Evolutionary conservation across 2,329 filamentous ascomycete species (phyloP), one percentile per base, ranked within the genome.

Genomic region (Claviceps digitariae): DNA sequence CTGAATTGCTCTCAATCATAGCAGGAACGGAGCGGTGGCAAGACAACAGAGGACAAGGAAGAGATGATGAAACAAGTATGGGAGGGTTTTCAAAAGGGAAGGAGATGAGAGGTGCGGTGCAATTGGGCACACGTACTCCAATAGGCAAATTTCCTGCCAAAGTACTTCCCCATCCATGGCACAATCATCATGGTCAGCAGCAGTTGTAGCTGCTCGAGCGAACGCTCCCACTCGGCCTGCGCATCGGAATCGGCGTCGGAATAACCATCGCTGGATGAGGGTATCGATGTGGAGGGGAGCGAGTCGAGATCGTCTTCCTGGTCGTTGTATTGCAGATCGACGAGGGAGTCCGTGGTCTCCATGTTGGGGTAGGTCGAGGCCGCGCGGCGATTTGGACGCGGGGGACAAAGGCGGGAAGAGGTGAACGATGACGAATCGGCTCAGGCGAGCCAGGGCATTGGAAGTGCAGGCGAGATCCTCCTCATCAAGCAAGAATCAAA

Each of bases 171-270:
- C 60, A 89, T 74, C 68, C 95, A 96, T 2, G 93, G 93, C 50
- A 98, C 85, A 61, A 97, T 70, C 49, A 97, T 86, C 89, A 98
- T 95, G 21, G 87, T 95, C 66, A 97, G 71, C 60, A 98, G 76
- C 59, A 97, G 76, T 72, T 98, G 90, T 56, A 98, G 72, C 72
- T 98, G 93, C 69, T 96, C 88, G 57, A 98, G 73, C 62, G 87
- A 95, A 63, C 90, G 87, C 62, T 91, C 86, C 93, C 93, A 98
- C 71, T 98, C 91, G 56, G 81, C 80, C 69, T 98, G 91, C 10
- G 93, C 93, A 66, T 97, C 91, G 41, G 86, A 89, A 56, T 85
- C 75, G 56, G 76, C 74, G 50, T 85, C 81, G 34, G 73, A 74
- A 59, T 74, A 74, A 50, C 72, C 62, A 38, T 84, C 81, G 50